Percentiles rank a stretch among this genome's conserved stretches.
phyloP scores from a whole-genome alignment of 345 rosid genomes.

The Citrus sp. region DNA sequence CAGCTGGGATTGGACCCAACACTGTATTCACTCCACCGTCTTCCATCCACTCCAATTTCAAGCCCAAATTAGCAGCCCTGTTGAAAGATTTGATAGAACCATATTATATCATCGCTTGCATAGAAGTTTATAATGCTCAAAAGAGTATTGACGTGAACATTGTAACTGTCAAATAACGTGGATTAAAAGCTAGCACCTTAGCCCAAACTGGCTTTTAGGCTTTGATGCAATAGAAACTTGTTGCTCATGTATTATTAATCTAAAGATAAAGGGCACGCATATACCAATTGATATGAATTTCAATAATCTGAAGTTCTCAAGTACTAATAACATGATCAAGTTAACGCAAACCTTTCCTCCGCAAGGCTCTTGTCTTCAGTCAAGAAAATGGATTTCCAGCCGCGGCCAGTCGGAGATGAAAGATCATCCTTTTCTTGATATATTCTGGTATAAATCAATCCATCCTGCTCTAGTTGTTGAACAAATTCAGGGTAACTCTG shows the following conservation, averaged over 20 bases:
- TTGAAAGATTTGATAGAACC: not conserved
- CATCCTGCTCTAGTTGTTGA: constrained; percentile 57
- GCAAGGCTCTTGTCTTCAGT: constrained; percentile 69
- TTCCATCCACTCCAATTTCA: constrained; percentile 77
- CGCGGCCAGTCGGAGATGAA: constrained; percentile 83
- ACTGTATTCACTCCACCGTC: constrained; percentile 71
- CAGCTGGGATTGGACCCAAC: constrained; percentile 87
- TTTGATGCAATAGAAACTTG: too few species aligned
- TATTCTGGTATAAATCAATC: constrained; percentile 62
- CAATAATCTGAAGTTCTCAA: not conserved
- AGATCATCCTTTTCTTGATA: constrained; percentile 76
- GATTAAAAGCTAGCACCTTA: too few species aligned
- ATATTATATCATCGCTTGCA: not conserved
- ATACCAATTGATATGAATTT: not conserved
- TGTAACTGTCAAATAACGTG: not conserved
- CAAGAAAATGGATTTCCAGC: constrained; percentile 92
- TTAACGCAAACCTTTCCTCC: constrained; percentile 50
- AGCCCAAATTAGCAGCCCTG: constrained; percentile 77
- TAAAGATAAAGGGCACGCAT: not conserved
- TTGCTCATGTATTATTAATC: not conserved
- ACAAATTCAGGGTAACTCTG: constrained; percentile 68
- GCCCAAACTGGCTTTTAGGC: too few species aligned
- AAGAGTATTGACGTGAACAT: not conserved
- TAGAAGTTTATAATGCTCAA: not conserved
- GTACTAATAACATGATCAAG: not conserved